Percentiles rank a stretch among this genome's conserved stretches.
phyloP scores from a whole-genome alignment of 768 basidiomycete genomes.

The Asterophora parasitica region DNA sequence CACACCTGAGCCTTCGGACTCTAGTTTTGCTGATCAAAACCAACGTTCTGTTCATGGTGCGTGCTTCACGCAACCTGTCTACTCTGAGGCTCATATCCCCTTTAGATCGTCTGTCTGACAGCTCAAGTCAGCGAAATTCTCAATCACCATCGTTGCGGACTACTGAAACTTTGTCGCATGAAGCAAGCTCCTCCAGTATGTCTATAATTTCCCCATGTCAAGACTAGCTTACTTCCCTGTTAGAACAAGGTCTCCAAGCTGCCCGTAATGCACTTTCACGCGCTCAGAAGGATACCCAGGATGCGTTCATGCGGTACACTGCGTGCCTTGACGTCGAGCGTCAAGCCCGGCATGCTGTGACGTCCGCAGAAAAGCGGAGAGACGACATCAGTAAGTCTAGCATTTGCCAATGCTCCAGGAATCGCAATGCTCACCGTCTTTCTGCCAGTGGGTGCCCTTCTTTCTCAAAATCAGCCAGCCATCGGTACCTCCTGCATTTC shows the following conservation, averaged over 20 bases:
- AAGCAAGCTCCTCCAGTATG: constrained; percentile 59
- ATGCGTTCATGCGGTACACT: constrained; percentile 66
- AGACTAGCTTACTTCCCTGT: constrained; percentile 18
- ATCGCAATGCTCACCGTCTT: constrained; percentile 14
- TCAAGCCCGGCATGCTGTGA: constrained; percentile 61
- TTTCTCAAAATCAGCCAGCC: constrained; percentile 41
- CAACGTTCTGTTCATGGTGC: constrained; percentile 27
- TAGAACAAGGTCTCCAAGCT: constrained; percentile 59
- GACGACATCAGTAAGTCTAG: constrained; percentile 53
- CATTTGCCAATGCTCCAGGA: constrained; percentile 1
- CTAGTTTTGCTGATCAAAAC: constrained; percentile 35
- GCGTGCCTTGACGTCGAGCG: constrained; percentile 63
- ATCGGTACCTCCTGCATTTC: constrained; percentile 20
- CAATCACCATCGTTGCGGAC: constrained; percentile 47
- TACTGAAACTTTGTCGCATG: constrained; percentile 50
- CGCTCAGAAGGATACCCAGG: constrained; percentile 68
- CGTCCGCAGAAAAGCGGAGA: constrained; percentile 61
- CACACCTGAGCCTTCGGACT: constrained; percentile 46
- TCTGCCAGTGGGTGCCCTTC: constrained; percentile 39
- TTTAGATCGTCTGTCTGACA: constrained; percentile 33
- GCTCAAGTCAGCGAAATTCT: constrained; percentile 39
- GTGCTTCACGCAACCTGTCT: constrained; percentile 6
- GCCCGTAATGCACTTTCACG: constrained; percentile 56
- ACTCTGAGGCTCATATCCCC: constrained; percentile 8
- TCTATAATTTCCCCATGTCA: constrained; percentile 7